Base-by-base conservation (phyloP, 1,139 yeast species). In the Candida sp. region DNA sequence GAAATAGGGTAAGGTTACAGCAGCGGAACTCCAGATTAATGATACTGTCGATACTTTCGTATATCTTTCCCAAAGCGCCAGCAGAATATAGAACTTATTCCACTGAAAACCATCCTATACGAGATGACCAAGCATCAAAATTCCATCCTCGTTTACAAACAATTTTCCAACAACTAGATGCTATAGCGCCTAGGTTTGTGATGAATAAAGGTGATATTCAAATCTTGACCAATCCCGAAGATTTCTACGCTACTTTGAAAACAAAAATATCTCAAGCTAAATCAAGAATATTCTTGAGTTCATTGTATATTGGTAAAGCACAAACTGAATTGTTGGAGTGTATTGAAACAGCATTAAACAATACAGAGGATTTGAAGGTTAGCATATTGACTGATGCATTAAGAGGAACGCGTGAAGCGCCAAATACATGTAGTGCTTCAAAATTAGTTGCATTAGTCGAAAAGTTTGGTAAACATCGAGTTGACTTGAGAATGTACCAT, bases 381-480 rank as follows among this genome's bases (percentile, higher is more conserved):
- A 79, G 78, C 48, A 82, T 95, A 29, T 70, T 93, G 43, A 77
- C 93, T 4, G 99, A 93, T 64, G 96, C 93, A 7, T 73, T 93
- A 42, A 67, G 99, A 52, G 97, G 97, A 0, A 93, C 99, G 0
- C 74, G 99, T 51, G 99, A 93, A 57, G 82, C 93, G 0, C 99
- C 99, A 0, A 64, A 75, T 9, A 67, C 73, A 38, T 49, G 59
- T 11, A 81, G 95, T 9, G 97, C 97, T 0, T 77, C 86, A 33
- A 68, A 91, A 35, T 66, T 93, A 43, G 81, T 87, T 0, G 77
- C 81, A 1, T 70, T 95, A 43, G 85, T 83, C 27, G 75, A 78
- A 41, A 79, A 82, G 47, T 83, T 76, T 59, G 90, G 89, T 11
- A 70, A 72, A 39, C 75, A 79, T 41, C 71, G 96, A 47, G 91